Evolutionary conservation across 2,329 filamentous ascomycete species (phyloP), one percentile per base, ranked within the genome.

Genomic region (Mycogone perniciosa): DNA sequence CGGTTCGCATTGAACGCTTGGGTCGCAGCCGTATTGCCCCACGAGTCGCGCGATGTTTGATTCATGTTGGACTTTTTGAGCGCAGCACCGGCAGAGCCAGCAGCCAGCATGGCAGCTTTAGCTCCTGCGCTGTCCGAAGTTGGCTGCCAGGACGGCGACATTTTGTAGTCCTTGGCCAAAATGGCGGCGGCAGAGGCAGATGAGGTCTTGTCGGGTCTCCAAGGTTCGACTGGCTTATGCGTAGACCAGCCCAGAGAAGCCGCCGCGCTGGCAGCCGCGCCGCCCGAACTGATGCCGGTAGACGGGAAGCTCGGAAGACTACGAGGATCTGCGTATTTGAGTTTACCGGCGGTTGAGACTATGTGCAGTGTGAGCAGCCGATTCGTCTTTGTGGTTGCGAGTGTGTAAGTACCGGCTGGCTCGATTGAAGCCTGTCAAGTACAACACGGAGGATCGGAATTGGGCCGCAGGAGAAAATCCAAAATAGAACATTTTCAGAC

Each of bases 301-400:
- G 85, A 83, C 9, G 88, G 87, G 60, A 78, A 92, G 61, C 85
- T 87, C 35, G 88, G 88, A 26, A 93, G 77, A 59, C 88, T 83
- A 62, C 82, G 76, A 40, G 86, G 80, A 60, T 81, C 78, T 53
- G 87, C 87, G 73, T 89, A 87, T 66, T 83, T 86, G 53, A 90
- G 72, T 48, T 71, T 71, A 42, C 73, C 74, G 35, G 69, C 64
- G 27, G 60, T 59, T 46, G 61, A 58, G 34, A 55, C 61, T 63
- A 56, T 47, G 57, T 53, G 50, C 46, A 55, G 30, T 43, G 46
- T 53, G 35, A 53, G 51, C 29, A 44, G 7, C 8, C 11, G n/a
- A 29, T 44, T 13, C n/a, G 31, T n/a, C 31, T 29, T 9, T 13
- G 29, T 10, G 13, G 30, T 20, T n/a, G 31, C 4, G 3, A 35